Evolutionary conservation across 139 green algal genomes (phyloP).

Genomic region (Micractinium sp.): DNA sequence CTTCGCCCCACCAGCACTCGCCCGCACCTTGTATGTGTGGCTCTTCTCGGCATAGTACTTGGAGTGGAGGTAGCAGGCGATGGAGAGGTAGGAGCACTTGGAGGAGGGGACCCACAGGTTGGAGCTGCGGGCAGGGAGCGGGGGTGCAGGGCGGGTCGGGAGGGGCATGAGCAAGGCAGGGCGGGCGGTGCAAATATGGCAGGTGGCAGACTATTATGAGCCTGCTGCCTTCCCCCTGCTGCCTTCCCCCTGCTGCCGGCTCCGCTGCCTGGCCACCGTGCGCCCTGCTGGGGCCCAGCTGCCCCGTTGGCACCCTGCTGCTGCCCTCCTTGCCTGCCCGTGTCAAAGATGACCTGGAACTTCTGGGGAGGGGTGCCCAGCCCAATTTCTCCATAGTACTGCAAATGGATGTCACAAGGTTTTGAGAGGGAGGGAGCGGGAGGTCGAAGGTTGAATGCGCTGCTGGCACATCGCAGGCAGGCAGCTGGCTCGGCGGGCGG

Average conservation of each 20-base stretch:
- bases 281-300: too few relatives aligned
- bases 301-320: too few relatives aligned
- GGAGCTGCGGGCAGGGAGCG: constrained; percentile 23
- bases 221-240: too few relatives aligned
- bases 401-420: not conserved
- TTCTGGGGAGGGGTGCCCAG: constrained; percentile 91
- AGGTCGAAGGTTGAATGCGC: not conserved
- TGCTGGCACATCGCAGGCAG: not conserved
- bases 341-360: constrained; percentile 97
- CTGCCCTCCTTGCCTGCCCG: constrained; percentile 54
- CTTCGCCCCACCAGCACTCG: not conserved
- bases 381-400: constrained; percentile 96
- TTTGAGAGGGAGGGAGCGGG: not conserved
- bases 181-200: too few relatives aligned
- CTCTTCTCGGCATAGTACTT: constrained; percentile 85
- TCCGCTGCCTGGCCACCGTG: too few relatives aligned
- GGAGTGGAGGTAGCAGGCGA: constrained; percentile 92
- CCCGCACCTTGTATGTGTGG: constrained; percentile 14
- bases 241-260: too few relatives aligned
- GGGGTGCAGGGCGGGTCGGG: not conserved
- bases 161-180: not conserved
- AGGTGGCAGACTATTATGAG: too few relatives aligned
- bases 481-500: not conserved
- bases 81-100: constrained; percentile 86
- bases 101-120: constrained; percentile 88